These are phyloP conservation scores for Athelia psychrophila DNA, from an alignment of 1,284 basidiomycete genomes.

Conservation along the genomic window DNA sequence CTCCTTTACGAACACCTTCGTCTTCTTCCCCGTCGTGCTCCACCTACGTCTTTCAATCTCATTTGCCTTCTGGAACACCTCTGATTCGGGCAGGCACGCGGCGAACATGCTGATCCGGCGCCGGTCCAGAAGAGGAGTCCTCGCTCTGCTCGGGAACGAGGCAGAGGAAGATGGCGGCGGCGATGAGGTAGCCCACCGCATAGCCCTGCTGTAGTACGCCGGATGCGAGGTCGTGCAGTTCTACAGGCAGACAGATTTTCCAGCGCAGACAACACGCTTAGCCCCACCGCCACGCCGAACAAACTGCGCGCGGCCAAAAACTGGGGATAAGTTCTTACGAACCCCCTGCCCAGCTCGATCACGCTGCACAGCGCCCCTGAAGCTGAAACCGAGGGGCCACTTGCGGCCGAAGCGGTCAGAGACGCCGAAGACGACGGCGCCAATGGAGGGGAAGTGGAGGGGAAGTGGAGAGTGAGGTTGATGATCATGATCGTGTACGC, in stretches of 20 bases:
- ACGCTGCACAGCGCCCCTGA: conserved; percentile 68
- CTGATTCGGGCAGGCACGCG: conserved; percentile 82
- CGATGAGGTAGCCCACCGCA: conserved; percentile 55
- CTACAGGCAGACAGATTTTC: too few species aligned
- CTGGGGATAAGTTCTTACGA: conserved; percentile 63
- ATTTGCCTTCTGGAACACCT: conserved; percentile 69
- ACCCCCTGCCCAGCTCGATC: conserved; percentile 79
- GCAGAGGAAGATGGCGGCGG: conserved; percentile 77
- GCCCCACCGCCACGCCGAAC: conserved; percentile 89
- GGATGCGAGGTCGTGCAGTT: too few species aligned
- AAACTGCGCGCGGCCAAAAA: conserved; percentile 75
- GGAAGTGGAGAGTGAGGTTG: conserved; percentile 90
- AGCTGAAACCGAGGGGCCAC: conserved; percentile 85
- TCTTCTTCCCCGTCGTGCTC: conserved; percentile 49
- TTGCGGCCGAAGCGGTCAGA: conserved; percentile 88
- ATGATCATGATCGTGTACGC: conserved; percentile 69
- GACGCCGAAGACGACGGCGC: conserved; percentile 84
- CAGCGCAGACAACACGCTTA: conserved; percentile 78
- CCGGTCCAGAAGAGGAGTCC: conserved; percentile 63
- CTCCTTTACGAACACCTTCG: conserved; percentile 73
- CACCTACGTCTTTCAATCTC: conserved; percentile 40
- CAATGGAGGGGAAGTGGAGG: conserved; percentile 82
- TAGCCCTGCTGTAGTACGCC: too few species aligned
- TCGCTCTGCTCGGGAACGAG: conserved; percentile 53
- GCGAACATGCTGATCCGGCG: conserved; percentile 75